Base-by-base conservation (phyloP, 2,329 filamentous ascomycete species). In the Nigrograna mackinnonii region DNA sequence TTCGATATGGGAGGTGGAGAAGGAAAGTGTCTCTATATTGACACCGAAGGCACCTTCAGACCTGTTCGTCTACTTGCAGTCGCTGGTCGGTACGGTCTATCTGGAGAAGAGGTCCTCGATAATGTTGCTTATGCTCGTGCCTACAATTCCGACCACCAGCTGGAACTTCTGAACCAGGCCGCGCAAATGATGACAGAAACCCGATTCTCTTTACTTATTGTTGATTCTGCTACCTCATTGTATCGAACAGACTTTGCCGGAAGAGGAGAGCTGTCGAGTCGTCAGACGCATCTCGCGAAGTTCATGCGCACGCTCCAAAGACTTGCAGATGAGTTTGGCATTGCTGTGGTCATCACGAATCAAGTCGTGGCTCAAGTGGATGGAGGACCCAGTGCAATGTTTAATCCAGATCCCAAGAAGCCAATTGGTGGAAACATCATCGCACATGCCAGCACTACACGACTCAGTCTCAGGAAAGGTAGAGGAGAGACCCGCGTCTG, bases 101-200 rank as follows among this genome's bases (percentile, higher is more conserved):
- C 91, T 3, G 94, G 94, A 16, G 94, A 99, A 71, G 95, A 99
- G 68, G 94, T 99, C 0, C 80, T 99, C 6, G 95, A 99, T 74
- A 99, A 99, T 57, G 91, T 99, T 43, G 95, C 95, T 3, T 99
- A 99, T 68, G 95, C 95, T 37, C 86, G 94, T 46, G 94, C 94
- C 7, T 99, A 99, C 76, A 99, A 99, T 68, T 97, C 92, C 0
- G 94, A 99, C 54, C 94, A 99, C 70, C 94, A 99, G 69, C 81
- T 99, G 37, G 90, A 96, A 67, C 79, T 99, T 6, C 83, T 99
- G 49, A 94, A 94, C 60, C 92, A 97, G 69, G 95, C 94, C 3
- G 87, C 94, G 2, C 85, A 91, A 49, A 99, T 99, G 94, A 99
- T 99, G 95, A 96, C 91, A 44, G 95, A 99, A 74, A 99, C 94